phyloP scores from a whole-genome alignment of 2,329 filamentous ascomycete genomes.

The Pestalotiopsis sp. region DNA sequence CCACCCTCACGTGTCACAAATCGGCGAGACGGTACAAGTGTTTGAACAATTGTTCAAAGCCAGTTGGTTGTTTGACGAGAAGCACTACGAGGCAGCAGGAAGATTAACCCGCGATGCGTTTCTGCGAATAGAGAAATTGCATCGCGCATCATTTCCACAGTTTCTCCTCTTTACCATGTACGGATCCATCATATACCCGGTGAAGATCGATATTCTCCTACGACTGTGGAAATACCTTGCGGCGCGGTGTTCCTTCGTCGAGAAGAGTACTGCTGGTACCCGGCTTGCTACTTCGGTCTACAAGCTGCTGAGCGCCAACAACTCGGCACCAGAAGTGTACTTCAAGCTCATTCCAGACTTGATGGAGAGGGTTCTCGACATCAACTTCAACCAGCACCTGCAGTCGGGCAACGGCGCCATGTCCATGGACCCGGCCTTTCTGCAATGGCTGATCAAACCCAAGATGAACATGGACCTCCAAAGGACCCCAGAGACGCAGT shows the following conservation, averaged over 20 bases:
- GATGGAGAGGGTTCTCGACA: not conserved
- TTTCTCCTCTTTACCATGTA: not conserved
- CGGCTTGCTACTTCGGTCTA: not conserved
- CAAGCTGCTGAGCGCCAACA: not conserved
- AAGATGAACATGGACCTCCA: not conserved
- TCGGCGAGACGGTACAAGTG: not conserved
- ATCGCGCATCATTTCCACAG: not conserved
- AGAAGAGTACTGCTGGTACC: not conserved
- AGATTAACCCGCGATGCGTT: not conserved
- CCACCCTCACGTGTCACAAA: not conserved
- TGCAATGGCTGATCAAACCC: not conserved
- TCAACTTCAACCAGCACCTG: not conserved
- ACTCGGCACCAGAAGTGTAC: not conserved
- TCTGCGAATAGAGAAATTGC: not conserved
- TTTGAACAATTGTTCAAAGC: conserved; percentile 2
- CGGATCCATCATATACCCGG: not conserved
- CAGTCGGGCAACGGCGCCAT: not conserved
- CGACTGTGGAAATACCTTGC: not conserved
- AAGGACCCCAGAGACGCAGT: not conserved
- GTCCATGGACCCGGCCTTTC: not conserved
- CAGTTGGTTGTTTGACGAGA: not conserved
- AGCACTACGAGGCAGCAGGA: not conserved
- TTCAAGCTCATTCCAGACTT: not conserved
- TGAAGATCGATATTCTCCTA: not conserved
- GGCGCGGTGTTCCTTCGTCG: not conserved